A percentile compares a stretch with the other conserved stretches of the same genome.
Evolutionary conservation across 495 filamentous ascomycete species (phyloP).

Genomic region (Penicillium coprophilum): DNA sequence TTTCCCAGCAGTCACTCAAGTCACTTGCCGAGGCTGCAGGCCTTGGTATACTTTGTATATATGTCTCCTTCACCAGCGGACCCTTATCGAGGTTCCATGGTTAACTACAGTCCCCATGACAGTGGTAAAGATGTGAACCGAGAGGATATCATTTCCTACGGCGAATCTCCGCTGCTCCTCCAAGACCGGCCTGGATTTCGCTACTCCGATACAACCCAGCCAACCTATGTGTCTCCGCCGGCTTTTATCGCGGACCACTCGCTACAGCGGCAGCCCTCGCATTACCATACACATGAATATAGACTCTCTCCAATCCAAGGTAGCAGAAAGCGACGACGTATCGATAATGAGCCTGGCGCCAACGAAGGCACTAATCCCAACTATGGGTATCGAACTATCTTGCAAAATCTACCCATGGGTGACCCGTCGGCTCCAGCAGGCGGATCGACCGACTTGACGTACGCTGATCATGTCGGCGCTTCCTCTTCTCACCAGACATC

Average conservation of each 20-base stretch:
- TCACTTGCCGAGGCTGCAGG: constrained; percentile 37
- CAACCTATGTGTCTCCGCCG: constrained; percentile 27
- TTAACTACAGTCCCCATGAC: constrained; percentile 39
- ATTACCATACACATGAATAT: constrained; percentile 28
- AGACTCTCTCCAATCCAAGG: constrained; percentile 31
- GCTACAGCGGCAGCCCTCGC: constrained; percentile 34
- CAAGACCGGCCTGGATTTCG: constrained; percentile 32
- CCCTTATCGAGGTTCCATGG: constrained; percentile 44
- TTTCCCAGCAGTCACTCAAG: constrained; percentile 8
- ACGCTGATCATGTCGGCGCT: constrained; percentile 32
- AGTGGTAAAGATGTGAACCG: constrained; percentile 26
- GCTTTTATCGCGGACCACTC: constrained; percentile 26
- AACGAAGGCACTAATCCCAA: constrained; percentile 20
- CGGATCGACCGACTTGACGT: constrained; percentile 36
- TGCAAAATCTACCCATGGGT: constrained; percentile 31
- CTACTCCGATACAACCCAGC: constrained; percentile 32
- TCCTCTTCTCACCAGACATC: constrained; percentile 29
- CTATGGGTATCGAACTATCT: constrained; percentile 21
- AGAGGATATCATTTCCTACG: constrained; percentile 35
- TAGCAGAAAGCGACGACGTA: constrained; percentile 37
- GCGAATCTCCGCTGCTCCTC: constrained; percentile 29
- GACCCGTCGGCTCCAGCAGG: constrained; percentile 24
- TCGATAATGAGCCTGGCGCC: constrained; percentile 27
- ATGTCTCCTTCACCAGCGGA: constrained; percentile 46
- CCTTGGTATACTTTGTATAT: constrained; percentile 46